These are phyloP conservation scores for Eucalyptus pumila DNA, from an alignment of 345 rosid species.

Conservation along the genomic window DNA sequence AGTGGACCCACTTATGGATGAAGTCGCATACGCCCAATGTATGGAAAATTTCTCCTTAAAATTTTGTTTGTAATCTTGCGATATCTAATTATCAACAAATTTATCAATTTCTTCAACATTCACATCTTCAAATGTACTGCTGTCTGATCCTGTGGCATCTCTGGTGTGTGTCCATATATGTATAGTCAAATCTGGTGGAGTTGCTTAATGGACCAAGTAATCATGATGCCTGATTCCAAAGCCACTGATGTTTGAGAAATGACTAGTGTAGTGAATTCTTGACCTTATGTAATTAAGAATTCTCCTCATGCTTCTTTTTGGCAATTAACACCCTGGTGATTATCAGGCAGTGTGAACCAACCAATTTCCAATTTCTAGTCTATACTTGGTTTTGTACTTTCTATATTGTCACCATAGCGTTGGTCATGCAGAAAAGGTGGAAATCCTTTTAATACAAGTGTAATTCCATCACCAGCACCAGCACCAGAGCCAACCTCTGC, in stretches of 20 bases:
- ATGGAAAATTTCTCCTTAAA: neutral
- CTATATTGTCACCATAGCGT: neutral
- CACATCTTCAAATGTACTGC: neutral
- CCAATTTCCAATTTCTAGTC: neutral
- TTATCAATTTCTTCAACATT: neutral
- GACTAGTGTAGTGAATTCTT: neutral
- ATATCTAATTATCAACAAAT: neutral
- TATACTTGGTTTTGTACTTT: neutral
- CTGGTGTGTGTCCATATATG: neutral
- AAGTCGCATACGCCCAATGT: neutral
- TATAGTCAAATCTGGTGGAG: neutral
- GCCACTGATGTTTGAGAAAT: neutral
- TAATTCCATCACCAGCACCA: slow-evolving; percentile 35
- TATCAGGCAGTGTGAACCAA: neutral
- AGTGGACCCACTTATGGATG: neutral
- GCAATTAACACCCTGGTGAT: neutral
- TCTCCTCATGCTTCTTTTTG: neutral
- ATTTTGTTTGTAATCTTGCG: neutral
- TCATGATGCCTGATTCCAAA: neutral
- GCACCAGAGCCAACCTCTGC: slow-evolving; percentile 32
- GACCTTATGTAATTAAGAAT: neutral
- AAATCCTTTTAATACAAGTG: slow-evolving; percentile 80
- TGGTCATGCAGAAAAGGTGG: slow-evolving; percentile 67
- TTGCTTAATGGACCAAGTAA: neutral
- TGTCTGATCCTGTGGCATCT: neutral